Evolutionary conservation across 192 early-diverging fungal genomes (phyloP).

Genomic region (Gryganskiella cystojenkinii): DNA sequence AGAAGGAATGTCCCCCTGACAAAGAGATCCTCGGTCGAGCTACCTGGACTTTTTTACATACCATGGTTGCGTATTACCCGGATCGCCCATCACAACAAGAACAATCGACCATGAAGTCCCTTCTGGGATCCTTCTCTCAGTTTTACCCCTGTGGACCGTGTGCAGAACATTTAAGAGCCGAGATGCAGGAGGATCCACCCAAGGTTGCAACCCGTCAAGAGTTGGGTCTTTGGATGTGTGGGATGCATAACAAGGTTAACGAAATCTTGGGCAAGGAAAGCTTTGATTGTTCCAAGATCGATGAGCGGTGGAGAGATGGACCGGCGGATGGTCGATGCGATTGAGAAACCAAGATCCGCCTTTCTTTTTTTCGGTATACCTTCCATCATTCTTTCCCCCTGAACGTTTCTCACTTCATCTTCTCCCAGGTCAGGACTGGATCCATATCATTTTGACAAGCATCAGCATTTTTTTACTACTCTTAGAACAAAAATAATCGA

Average conservation of each 20-base stretch:
- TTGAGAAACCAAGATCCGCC: conserved; percentile 8
- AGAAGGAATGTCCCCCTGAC: conserved; percentile 84
- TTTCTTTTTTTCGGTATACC: neutral
- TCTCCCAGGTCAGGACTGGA: too few species aligned
- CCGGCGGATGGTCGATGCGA: conserved; percentile 80
- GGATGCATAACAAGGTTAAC: conserved; percentile 97
- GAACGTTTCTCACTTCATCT: too few species aligned
- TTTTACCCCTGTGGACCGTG: conserved; percentile 96
- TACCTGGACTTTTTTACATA: conserved; percentile 99
- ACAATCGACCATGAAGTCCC: conserved; percentile 77
- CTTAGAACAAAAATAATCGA: conserved; percentile 5
- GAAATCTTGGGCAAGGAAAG: conserved; percentile 83
- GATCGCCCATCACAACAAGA: conserved; percentile 75
- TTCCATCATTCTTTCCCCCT: too few species aligned
- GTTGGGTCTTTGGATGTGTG: conserved; percentile 91
- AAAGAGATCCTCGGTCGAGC: conserved; percentile 81
- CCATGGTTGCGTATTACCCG: conserved; percentile 97
- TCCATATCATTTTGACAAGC: too few species aligned
- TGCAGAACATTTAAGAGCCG: conserved; percentile 83
- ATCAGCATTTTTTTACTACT: too few species aligned
- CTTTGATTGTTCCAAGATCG: conserved; percentile 95
- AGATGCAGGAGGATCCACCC: conserved; percentile 82
- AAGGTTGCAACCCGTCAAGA: conserved; percentile 72
- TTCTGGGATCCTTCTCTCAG: conserved; percentile 80
- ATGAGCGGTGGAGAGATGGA: conserved; percentile 92